Evolutionary conservation across 208 protist genomes (phyloP).

Genomic region (Crithidia bombi): DNA sequence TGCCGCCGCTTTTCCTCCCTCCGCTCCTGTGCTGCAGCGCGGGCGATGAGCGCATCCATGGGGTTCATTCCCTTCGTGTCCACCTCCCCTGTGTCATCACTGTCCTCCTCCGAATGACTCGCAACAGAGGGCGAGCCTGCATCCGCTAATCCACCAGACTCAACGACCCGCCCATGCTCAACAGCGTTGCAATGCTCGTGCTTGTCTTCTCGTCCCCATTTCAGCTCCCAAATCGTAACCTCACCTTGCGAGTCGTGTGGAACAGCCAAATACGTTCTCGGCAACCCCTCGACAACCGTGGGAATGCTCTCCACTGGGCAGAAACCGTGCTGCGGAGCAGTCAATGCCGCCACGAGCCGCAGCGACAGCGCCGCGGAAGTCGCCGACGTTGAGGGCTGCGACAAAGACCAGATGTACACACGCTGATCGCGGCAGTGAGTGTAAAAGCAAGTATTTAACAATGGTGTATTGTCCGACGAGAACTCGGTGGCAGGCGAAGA

Average conservation of each 20-base stretch:
- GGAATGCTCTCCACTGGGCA: constrained; percentile 49
- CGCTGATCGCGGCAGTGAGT: constrained; percentile 80
- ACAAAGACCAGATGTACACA: constrained; percentile 67
- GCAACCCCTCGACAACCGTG: background rate
- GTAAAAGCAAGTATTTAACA: constrained; percentile 53
- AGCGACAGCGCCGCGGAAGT: background rate
- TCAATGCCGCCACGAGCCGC: constrained; percentile 47
- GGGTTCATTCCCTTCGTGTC: constrained; percentile 36
- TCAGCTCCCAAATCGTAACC: constrained; percentile 39
- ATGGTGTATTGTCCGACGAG: background rate
- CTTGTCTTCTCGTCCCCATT: constrained; percentile 2
- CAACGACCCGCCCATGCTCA: background rate
- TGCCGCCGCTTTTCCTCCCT: background rate
- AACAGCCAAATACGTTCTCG: constrained; percentile 41
- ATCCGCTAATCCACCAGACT: background rate
- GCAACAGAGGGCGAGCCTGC: background rate
- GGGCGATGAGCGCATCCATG: constrained; percentile 48
- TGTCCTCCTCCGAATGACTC: background rate
- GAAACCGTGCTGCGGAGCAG: constrained; percentile 78
- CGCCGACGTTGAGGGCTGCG: background rate
- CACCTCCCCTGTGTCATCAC: constrained; percentile 11
- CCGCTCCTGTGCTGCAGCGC: constrained; percentile 26
- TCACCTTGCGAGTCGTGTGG: constrained; percentile 61
- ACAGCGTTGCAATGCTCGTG: background rate
- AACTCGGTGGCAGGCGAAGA: background rate